These are phyloP conservation scores for Boletus edulis DNA, from an alignment of 768 basidiomycete species.

Conservation along the genomic window DNA sequence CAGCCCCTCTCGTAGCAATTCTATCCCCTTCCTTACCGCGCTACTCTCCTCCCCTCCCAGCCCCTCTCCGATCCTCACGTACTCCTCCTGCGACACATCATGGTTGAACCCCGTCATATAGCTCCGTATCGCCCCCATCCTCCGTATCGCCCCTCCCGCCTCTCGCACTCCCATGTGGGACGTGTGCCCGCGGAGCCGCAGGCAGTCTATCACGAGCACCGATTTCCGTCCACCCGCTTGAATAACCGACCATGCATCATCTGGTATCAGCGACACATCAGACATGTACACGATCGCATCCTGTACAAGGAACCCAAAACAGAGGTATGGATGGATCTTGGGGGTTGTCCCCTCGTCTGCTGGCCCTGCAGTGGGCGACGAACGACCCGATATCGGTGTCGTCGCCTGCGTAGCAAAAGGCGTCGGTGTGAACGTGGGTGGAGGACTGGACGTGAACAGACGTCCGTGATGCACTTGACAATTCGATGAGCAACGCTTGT, in stretches of 20 bases:
- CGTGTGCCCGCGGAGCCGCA: slow-evolving; percentile 61
- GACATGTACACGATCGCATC: slow-evolving; percentile 72
- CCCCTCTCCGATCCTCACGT: slow-evolving; percentile 56
- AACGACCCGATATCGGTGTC: slow-evolving; percentile 33
- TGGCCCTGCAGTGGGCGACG: slow-evolving; percentile 18
- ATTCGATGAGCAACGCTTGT: slow-evolving; percentile 1
- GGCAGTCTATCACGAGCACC: slow-evolving; percentile 74
- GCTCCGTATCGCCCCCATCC: slow-evolving; percentile 57
- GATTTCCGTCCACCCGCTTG: slow-evolving; percentile 31
- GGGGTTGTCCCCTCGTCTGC: not conserved
- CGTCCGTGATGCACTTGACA: slow-evolving; percentile 71
- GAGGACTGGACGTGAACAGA: slow-evolving; percentile 46
- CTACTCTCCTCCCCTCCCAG: slow-evolving; percentile 22
- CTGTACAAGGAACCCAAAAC: slow-evolving; percentile 69
- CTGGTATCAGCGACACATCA: slow-evolving; percentile 80
- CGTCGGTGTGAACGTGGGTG: slow-evolving; percentile 39
- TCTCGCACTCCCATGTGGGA: slow-evolving; percentile 79
- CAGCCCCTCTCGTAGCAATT: slow-evolving; percentile 46
- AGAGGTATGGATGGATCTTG: slow-evolving; percentile 55
- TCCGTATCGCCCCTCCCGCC: slow-evolving; percentile 53
- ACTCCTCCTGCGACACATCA: slow-evolving; percentile 77
- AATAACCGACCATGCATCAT: slow-evolving; percentile 61
- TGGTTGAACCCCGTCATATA: slow-evolving; percentile 79
- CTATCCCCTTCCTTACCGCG: slow-evolving; percentile 42
- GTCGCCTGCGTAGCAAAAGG: slow-evolving; percentile 38